Conservation (phyloP, 345 rosid species). For the Salix koriyanagi region DNA sequence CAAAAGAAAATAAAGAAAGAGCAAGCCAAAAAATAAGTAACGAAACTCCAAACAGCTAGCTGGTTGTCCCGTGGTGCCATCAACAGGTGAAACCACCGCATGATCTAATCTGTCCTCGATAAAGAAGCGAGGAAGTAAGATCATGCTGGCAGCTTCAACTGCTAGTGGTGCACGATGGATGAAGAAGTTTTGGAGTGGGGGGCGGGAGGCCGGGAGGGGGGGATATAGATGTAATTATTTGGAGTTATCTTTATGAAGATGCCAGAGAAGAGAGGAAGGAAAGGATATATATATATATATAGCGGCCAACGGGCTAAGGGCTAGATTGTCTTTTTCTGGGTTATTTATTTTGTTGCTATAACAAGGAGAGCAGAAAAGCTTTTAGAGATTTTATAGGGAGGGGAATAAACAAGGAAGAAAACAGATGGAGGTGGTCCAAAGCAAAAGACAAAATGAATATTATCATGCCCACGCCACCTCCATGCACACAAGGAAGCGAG, state of each 20-base stretch:
- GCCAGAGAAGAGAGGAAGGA: neutral
- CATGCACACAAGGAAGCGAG: conserved; percentile 33
- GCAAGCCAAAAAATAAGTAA: neutral
- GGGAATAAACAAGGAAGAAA: neutral
- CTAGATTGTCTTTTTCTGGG: neutral
- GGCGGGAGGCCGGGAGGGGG: neutral
- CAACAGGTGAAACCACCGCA: conserved; percentile 52
- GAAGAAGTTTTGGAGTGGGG: neutral
- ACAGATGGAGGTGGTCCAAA: conserved; percentile 36
- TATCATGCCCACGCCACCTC: conserved; percentile 35
- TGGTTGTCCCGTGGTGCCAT: conserved; percentile 30
- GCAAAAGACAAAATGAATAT: conserved; percentile 43
- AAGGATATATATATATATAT: neutral
- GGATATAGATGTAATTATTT: neutral
- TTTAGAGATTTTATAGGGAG: neutral
- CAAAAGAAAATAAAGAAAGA: neutral
- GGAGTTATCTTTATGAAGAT: neutral
- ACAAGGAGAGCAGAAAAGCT: neutral
- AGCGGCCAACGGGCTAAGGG: neutral
- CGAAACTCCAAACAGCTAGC: neutral
- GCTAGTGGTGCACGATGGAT: conserved; percentile 39
- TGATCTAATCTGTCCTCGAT: conserved; percentile 39
- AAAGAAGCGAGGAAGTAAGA: conserved; percentile 12
- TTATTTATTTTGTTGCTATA: neutral
- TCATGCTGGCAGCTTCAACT: conserved; percentile 99